These are phyloP conservation scores for Phytopythium aichiense DNA, from an alignment of 352 stramenopile species.

Conservation along the genomic window DNA sequence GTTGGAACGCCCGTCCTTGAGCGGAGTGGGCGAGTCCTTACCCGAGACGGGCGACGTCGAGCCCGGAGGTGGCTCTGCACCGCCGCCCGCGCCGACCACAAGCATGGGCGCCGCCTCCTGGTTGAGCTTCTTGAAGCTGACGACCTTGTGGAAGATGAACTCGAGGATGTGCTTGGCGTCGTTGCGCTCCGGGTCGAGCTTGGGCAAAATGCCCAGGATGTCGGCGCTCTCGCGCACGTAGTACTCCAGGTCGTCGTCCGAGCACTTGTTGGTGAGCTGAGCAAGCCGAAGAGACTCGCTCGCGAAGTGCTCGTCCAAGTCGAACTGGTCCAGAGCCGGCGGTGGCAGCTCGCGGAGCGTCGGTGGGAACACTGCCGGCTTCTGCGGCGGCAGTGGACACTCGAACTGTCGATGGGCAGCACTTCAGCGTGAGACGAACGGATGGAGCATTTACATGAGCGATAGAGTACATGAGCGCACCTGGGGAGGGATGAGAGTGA, in stretches of 20 bases:
- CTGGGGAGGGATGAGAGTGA: constrained; percentile 92
- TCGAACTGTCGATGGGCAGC: constrained; percentile 77
- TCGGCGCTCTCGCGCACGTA: constrained; percentile 92
- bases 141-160: constrained; percentile 90
- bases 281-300: constrained; percentile 89
- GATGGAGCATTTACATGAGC: background rate
- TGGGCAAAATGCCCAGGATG: constrained; percentile 87
- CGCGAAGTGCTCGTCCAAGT: constrained; percentile 96
- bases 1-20: constrained; percentile 10
- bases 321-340: constrained; percentile 94
- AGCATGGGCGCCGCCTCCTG: constrained; percentile 44
- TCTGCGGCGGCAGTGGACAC: constrained; percentile 89
- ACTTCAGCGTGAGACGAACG: background rate
- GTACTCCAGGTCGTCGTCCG: constrained; percentile 93
- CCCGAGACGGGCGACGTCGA: constrained; percentile 17
- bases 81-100: constrained; percentile 3
- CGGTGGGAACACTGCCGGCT: constrained; percentile 93
- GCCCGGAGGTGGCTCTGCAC: constrained; percentile 7
- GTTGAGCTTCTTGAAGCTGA: constrained; percentile 93
- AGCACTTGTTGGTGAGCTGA: constrained; percentile 95
- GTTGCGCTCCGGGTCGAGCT: constrained; percentile 62
- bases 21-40: constrained; percentile 12
- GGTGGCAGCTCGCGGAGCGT: constrained; percentile 86
- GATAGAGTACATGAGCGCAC: constrained; percentile 13
- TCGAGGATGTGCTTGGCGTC: constrained; percentile 90